Conservation (phyloP, 2,329 filamentous ascomycete genomes). For the Aspergillus flavus region DNA sequence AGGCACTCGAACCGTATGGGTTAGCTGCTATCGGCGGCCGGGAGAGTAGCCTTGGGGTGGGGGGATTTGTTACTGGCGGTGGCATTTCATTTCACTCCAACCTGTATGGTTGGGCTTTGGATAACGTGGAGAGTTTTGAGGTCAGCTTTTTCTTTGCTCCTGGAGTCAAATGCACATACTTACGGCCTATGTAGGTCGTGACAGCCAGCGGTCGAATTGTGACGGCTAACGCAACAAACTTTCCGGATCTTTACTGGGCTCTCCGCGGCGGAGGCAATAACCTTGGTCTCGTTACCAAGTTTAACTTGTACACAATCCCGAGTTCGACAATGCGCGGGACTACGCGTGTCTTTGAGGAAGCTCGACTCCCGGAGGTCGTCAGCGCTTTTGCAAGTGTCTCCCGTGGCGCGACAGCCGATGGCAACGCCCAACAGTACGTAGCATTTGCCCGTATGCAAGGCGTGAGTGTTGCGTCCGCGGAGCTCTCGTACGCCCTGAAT, state of each 20-base stretch:
- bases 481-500: conserved; percentile 45
- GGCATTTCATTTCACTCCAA: conserved; percentile 39
- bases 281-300: conserved; percentile 41
- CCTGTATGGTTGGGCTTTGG: conserved; percentile 38
- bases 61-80: conserved; percentile 27
- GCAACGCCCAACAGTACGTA: conserved; percentile 38
- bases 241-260: conserved; percentile 44
- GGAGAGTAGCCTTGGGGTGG: conserved; percentile 24
- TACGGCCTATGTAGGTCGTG: conserved; percentile 20
- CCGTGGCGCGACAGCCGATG: conserved; percentile 27
- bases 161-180: neutral
- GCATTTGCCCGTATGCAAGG: conserved; percentile 32
- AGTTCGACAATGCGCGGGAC: conserved; percentile 46
- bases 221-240: conserved; percentile 30
- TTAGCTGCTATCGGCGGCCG: conserved; percentile 40
- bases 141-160: conserved; percentile 14
- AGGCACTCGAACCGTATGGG: conserved; percentile 31
- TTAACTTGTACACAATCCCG: conserved; percentile 43
- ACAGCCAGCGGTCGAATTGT: conserved; percentile 32
- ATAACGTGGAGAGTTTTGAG: conserved; percentile 40
- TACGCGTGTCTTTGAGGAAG: conserved; percentile 28
- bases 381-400: conserved; percentile 36
- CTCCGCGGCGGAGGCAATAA: conserved; percentile 46
- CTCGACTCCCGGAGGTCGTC: conserved; percentile 33
- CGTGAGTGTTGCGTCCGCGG: conserved; percentile 29